Evolutionary conservation across 2,329 filamentous ascomycete genomes (phyloP).

Genomic region (Cytospora schulzeri): DNA sequence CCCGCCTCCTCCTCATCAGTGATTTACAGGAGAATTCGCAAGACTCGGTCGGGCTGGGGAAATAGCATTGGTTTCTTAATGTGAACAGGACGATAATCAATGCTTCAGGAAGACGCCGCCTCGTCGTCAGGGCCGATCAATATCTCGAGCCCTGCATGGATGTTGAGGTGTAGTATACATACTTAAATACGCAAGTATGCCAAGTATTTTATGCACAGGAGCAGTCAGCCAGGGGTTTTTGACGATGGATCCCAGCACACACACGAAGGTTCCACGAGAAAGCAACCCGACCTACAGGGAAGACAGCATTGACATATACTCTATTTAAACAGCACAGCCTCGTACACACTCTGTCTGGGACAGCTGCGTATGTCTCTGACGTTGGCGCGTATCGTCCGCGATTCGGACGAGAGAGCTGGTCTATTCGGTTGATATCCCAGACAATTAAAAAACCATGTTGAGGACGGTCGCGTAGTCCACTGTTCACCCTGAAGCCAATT

Average conservation of each 20-base stretch:
- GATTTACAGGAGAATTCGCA: background rate
- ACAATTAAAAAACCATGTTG: slow-evolving; percentile 18
- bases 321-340: slow-evolving; percentile 16
- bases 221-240: background rate
- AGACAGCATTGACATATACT: slow-evolving; percentile 14
- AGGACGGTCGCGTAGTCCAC: slow-evolving; percentile 25
- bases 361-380: slow-evolving; percentile 15
- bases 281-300: background rate
- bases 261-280: background rate
- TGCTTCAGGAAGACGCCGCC: slow-evolving; percentile 16
- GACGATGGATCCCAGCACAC: background rate
- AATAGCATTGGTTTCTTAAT: background rate
- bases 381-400: background rate
- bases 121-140: slow-evolving; percentile 13
- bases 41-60: too few relatives aligned
- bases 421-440: slow-evolving; percentile 19
- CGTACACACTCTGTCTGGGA: slow-evolving; percentile 3
- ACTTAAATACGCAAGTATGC: background rate
- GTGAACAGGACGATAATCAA: background rate
- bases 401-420: slow-evolving; percentile 12
- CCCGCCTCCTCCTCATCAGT: background rate
- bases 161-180: too few relatives aligned
- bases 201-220: background rate
- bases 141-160: slow-evolving; percentile 13
- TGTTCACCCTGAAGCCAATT: slow-evolving; percentile 24